A percentile compares a stretch with the other conserved stretches of the same genome.
These are phyloP conservation scores for Lathyrus tuberosus DNA, from an alignment of 306 rosid genomes.

Conservation along the genomic window DNA sequence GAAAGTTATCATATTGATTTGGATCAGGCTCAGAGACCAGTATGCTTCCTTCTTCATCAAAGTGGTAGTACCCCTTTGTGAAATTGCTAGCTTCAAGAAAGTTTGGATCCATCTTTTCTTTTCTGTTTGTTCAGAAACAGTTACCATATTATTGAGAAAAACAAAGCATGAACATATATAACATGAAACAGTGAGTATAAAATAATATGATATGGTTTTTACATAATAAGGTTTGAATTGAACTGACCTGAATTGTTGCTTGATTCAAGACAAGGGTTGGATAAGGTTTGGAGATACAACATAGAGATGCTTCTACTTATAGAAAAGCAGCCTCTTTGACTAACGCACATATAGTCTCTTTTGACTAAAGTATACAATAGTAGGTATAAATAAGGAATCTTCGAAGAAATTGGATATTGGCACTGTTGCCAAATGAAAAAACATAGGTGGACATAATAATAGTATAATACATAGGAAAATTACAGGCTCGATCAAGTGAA, in stretches of 20 bases:
- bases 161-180: neutral
- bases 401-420: neutral
- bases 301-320: neutral
- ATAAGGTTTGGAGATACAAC: slow-evolving; percentile 3
- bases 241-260: slow-evolving; percentile 13
- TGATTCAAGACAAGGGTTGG: neutral
- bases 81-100: slow-evolving; percentile 9
- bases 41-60: slow-evolving; percentile 19
- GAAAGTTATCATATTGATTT: slow-evolving; percentile 2
- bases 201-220: neutral
- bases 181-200: neutral
- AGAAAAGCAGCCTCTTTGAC: slow-evolving; percentile 13
- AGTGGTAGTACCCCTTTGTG: neutral
- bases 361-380: neutral
- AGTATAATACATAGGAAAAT: neutral
- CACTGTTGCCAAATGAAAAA: neutral
- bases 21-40: neutral
- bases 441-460: neutral
- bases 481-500: neutral
- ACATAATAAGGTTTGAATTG: neutral
- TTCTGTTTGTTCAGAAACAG: slow-evolving; percentile 3
- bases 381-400: neutral
- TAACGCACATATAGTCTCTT: neutral
- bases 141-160: no score
- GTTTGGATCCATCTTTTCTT: slow-evolving; percentile 44